Conservation (phyloP, 495 filamentous ascomycete species). For the Endocarpon pusillum region DNA sequence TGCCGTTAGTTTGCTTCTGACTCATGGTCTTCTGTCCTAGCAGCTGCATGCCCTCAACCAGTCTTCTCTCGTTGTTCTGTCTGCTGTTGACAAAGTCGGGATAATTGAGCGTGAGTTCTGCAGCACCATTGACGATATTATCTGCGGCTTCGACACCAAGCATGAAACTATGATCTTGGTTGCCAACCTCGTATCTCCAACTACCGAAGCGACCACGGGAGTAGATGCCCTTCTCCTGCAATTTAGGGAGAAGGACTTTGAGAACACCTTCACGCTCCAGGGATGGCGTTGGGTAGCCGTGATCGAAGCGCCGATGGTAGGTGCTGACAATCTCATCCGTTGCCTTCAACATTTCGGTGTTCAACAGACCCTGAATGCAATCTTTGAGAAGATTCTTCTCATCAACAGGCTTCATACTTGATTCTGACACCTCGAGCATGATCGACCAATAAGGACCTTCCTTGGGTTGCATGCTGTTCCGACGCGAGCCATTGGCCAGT, state of each 20-base stretch:
- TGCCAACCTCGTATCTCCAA: constrained; percentile 95
- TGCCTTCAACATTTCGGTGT: constrained; percentile 86
- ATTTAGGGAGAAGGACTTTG: constrained; percentile 77
- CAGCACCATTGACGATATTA: constrained; percentile 83
- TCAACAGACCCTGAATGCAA: constrained; percentile 89
- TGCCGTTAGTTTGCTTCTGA: background rate
- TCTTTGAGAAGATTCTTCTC: constrained; percentile 65
- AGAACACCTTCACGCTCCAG: constrained; percentile 93
- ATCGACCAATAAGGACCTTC: constrained; percentile 98
- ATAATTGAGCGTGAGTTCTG: constrained; percentile 95
- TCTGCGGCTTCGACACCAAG: constrained; percentile 93
- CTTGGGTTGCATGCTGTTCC: constrained; percentile 46
- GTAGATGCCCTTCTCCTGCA: constrained; percentile 81
- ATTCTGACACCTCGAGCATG: constrained; percentile 98
- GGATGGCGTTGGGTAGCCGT: constrained; percentile 91
- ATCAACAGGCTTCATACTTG: constrained; percentile 85
- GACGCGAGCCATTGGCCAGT: constrained; percentile 69
- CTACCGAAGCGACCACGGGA: constrained; percentile 93
- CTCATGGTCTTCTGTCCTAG: constrained; percentile 24
- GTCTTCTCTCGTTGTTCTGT: constrained; percentile 72
- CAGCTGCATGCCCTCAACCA: constrained; percentile 58
- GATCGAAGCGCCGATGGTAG: constrained; percentile 97
- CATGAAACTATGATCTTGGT: constrained; percentile 99
- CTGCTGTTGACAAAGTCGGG: constrained; percentile 95
- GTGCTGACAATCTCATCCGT: constrained; percentile 92